These are phyloP conservation scores for Acanthamoeba lenticulata DNA, from an alignment of 208 protist species.

Conservation along the genomic window DNA sequence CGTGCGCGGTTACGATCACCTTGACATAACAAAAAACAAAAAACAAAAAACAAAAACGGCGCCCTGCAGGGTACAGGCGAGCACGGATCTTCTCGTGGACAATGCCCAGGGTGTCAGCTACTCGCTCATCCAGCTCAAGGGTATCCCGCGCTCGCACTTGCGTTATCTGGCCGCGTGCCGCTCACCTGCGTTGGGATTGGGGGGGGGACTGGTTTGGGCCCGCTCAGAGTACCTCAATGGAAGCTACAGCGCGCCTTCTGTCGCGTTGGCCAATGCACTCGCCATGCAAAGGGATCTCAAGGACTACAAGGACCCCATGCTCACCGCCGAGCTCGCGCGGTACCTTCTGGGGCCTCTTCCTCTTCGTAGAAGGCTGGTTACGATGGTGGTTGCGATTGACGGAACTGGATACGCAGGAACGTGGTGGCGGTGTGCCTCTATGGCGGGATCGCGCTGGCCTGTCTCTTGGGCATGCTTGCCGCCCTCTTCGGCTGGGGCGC, in stretches of 20 bases:
- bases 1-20: no score
- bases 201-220: background rate
- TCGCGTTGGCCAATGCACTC: background rate
- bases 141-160: background rate
- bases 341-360: background rate
- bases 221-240: background rate
- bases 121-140: background rate
- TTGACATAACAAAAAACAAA: no score
- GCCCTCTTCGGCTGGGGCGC: slow-evolving; percentile 55
- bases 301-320: slow-evolving; percentile 33
- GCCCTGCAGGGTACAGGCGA: background rate
- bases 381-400: background rate
- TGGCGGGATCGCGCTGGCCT: background rate
- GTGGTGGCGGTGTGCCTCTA: background rate
- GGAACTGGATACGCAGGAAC: background rate
- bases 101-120: background rate
- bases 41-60: no score
- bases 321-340: slow-evolving; percentile 12
- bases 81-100: slow-evolving; percentile 38
- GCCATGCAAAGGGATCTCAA: slow-evolving; percentile 2
- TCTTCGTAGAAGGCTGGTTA: background rate
- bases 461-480: background rate
- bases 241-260: background rate
- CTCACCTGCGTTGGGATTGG: background rate
- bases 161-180: background rate